Conservation (phyloP, 169 alveolate species). For the Babesia caballi region DNA sequence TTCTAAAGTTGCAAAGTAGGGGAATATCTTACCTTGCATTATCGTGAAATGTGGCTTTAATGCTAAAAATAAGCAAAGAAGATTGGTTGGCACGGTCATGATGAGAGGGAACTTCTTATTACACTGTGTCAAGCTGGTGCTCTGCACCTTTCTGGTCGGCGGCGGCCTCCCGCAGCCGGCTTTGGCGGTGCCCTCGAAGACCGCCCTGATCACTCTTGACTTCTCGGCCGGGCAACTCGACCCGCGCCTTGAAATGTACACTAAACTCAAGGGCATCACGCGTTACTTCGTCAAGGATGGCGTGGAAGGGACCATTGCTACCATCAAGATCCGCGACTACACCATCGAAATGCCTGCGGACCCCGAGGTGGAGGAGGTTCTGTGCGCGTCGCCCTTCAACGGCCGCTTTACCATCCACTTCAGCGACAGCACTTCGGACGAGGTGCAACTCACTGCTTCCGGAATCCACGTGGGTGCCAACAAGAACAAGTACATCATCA, state of each 20-base stretch:
- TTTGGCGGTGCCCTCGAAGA: background rate
- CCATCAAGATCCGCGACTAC: background rate
- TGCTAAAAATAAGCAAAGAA: background rate
- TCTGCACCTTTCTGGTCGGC: background rate
- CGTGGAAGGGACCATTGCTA: background rate
- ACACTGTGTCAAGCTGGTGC: background rate
- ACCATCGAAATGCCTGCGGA: background rate
- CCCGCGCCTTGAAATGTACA: constrained; percentile 1
- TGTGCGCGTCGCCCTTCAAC: constrained; percentile 52
- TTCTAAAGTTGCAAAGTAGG: too few species aligned
- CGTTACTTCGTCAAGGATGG: constrained; percentile 26
- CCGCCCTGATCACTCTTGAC: background rate
- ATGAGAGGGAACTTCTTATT: background rate
- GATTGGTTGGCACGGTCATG: background rate
- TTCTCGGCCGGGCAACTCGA: constrained; percentile 8
- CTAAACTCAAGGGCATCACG: constrained; percentile 15
- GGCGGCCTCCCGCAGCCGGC: background rate
- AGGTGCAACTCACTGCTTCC: background rate
- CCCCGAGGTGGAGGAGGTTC: constrained; percentile 1
- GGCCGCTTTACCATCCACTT: constrained; percentile 22
- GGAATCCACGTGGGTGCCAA: background rate
- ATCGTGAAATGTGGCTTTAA: background rate
- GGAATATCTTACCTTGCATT: background rate
- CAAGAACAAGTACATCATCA: background rate
- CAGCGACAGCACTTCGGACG: constrained; percentile 18